Percentiles rank a stretch among this genome's conserved stretches.
phyloP scores from a whole-genome alignment of 2,329 filamentous ascomycete species.

The Fusarium buharicum region DNA sequence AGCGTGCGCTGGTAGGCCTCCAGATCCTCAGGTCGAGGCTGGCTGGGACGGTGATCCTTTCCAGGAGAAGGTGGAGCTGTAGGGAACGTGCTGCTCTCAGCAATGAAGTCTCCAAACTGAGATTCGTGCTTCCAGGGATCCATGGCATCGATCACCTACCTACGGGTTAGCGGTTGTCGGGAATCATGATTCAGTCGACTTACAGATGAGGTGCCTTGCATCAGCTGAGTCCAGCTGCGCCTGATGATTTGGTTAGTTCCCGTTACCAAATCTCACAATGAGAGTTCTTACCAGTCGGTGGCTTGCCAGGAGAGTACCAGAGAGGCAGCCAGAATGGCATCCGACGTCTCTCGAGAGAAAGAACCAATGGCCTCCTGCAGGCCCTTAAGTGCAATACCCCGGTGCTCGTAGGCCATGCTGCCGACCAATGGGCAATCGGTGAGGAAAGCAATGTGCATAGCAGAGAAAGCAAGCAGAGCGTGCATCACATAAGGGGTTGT shows the following conservation, averaged over 20 bases:
- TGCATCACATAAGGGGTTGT: constrained; percentile 93
- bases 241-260: constrained; percentile 60
- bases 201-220: constrained; percentile 90
- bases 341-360: constrained; percentile 87
- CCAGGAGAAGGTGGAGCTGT: constrained; percentile 71
- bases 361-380: constrained; percentile 86
- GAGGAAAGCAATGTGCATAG: constrained; percentile 90
- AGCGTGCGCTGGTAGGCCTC: constrained; percentile 74
- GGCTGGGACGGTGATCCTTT: constrained; percentile 69
- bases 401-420: constrained; percentile 90
- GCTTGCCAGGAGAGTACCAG: constrained; percentile 95
- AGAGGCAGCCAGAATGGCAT: constrained; percentile 91
- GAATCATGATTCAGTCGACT: constrained; percentile 49
- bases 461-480: constrained; percentile 90
- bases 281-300: constrained; percentile 81
- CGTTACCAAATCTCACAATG: background rate
- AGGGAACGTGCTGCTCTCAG: constrained; percentile 79
- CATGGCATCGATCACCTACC: constrained; percentile 88
- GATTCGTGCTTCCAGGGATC: constrained; percentile 91
- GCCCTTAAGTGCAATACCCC: constrained; percentile 84
- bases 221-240: constrained; percentile 91
- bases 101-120: constrained; percentile 83
- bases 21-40: constrained; percentile 75
- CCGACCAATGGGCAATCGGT: constrained; percentile 86
- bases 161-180: constrained; percentile 27